Conservation (phyloP, 768 basidiomycete genomes). For the Pisolithus tinctorius region DNA sequence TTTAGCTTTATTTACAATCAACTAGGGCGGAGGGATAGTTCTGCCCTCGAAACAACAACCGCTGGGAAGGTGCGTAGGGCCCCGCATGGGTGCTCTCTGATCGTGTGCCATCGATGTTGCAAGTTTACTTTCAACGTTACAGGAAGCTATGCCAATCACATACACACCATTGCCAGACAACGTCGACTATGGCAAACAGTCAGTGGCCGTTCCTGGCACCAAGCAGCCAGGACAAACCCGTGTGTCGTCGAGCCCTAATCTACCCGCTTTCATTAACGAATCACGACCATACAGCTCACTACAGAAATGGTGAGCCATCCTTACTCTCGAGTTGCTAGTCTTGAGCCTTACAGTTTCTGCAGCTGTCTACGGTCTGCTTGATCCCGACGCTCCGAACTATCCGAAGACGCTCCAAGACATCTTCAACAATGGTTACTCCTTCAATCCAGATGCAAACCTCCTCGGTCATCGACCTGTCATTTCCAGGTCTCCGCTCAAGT, state of each 20-base stretch:
- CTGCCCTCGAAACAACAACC: no score
- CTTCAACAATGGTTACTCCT: conserved; percentile 57
- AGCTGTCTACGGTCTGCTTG: conserved; percentile 56
- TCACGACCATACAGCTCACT: conserved; percentile 48
- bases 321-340: neutral
- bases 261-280: conserved; percentile 5
- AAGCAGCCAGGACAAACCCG: conserved; percentile 77
- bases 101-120: neutral
- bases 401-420: conserved; percentile 55
- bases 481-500: conserved; percentile 61
- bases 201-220: conserved; percentile 68
- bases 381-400: conserved; percentile 42
- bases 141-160: conserved; percentile 10
- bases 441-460: conserved; percentile 44
- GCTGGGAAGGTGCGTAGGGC: no score
- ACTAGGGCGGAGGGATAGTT: no score
- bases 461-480: conserved; percentile 65
- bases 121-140: neutral
- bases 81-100: no score
- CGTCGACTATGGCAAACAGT: conserved; percentile 53
- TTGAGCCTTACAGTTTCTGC: neutral
- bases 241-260: conserved; percentile 25
- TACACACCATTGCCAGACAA: conserved; percentile 26
- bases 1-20: no score
- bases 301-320: conserved; percentile 51